Base-by-base conservation (phyloP, 73 alveolate species). In the Paraurostyla sp. region DNA sequence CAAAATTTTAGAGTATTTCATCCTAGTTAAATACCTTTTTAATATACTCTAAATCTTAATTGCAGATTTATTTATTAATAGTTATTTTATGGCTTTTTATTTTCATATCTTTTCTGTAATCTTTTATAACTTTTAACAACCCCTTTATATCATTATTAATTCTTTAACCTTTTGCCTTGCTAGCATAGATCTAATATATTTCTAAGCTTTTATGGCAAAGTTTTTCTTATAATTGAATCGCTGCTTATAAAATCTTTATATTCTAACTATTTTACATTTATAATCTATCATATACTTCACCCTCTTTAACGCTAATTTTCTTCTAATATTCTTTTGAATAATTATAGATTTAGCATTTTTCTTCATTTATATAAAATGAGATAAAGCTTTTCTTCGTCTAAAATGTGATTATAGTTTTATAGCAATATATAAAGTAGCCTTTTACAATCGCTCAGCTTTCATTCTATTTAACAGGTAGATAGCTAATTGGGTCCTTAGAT, bases 191-290 rank as follows among this genome's bases (percentile, higher is more conserved):
- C 49, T 81, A 4, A 52, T 33, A 20, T 58, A 51, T 81, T 81
- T 81, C 57, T 81, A 59, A 36, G 58, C 23, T 4, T 13, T 23
- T 20, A 23, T n/a, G 3, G 71, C 82, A 20, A 40, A 36, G n/a
- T 78, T 36, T 18, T 78, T 20, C 49, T 30, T 51, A 6, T 52
- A 7, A 32, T 32, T 32, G 22, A 51, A 54, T 23, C 89, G 41
- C 36, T 6, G 23, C 52, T 58, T 81, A 40, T 51, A 81, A 27
- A 81, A 81, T 57, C 68, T 35, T 57, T 81, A 57, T 0, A 81
- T 56, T 43, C 62, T 81, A 42, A 81, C 43, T 7, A 81, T 40
- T 9, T 29, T 27, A 33, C 50, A 16, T 57, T 59, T 81, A 18
- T 29, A 56, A 20, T 22, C 49, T 20, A 81, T 22, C n/a, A 38